phyloP scores from a whole-genome alignment of 2,329 filamentous ascomycete genomes.

The Colletotrichum trifolii region DNA sequence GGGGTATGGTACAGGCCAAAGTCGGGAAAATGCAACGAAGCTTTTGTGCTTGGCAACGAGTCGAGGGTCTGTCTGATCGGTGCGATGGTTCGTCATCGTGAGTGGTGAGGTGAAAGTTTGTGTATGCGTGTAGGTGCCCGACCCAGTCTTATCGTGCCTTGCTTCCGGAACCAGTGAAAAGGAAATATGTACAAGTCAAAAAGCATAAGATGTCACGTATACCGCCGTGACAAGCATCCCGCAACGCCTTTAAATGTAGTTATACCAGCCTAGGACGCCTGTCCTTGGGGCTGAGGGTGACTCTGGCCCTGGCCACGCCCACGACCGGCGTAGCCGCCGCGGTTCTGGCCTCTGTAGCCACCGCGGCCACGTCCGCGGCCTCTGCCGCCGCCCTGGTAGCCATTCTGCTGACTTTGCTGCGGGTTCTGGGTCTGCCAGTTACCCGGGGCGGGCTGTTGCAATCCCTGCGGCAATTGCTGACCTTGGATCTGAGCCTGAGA shows the following conservation, averaged over 20 bases:
- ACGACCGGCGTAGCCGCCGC: constrained; percentile 29
- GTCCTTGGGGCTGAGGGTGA: constrained; percentile 37
- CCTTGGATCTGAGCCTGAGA: constrained; percentile 40
- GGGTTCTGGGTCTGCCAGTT: constrained; percentile 45
- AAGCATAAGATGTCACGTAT: constrained; percentile 25
- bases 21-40: constrained; percentile 36
- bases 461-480: constrained; percentile 38
- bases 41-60: constrained; percentile 31
- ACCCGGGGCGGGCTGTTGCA: constrained; percentile 40
- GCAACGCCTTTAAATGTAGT: constrained; percentile 28
- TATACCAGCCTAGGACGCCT: constrained; percentile 45
- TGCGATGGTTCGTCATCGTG: constrained; percentile 32
- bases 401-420: constrained; percentile 44
- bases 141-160: constrained; percentile 36
- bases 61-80: constrained; percentile 25
- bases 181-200: constrained; percentile 41
- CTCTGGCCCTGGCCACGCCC: constrained; percentile 39
- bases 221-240: constrained; percentile 30
- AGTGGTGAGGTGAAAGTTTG: constrained; percentile 23
- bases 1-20: constrained; percentile 37
- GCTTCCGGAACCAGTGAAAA: constrained; percentile 21
- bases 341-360: constrained; percentile 37
- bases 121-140: constrained; percentile 30
- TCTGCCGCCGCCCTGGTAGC: constrained; percentile 47
- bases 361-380: constrained; percentile 41